phyloP scores from a whole-genome alignment of 352 stramenopile genomes.

The Globisporangium alternatum region DNA sequence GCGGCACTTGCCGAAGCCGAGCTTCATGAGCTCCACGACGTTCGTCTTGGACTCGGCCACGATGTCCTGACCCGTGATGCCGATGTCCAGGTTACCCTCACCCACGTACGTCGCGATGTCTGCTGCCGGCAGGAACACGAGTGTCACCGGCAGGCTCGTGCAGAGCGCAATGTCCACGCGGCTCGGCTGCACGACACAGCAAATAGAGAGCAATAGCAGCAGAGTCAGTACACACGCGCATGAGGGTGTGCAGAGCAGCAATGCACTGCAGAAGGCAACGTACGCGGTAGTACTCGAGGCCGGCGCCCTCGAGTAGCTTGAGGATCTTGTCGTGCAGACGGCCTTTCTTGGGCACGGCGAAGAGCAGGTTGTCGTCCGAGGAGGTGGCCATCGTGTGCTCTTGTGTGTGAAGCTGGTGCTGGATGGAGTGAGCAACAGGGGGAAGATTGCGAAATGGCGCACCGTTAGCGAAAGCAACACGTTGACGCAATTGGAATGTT shows the following conservation, averaged over 20 bases:
- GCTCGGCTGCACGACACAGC: constrained; percentile 37
- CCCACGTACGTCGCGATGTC: constrained; percentile 98
- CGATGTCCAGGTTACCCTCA: constrained; percentile 97
- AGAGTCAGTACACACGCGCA: neutral
- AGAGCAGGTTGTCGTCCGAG: constrained; percentile 71
- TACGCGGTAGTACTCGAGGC: constrained; percentile 94
- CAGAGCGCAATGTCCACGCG: constrained; percentile 93
- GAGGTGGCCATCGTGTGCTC: constrained; percentile 15
- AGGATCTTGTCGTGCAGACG: constrained; percentile 96
- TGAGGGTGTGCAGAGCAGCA: neutral
- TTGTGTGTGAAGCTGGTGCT: neutral
- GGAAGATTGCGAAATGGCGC: constrained; percentile 5
- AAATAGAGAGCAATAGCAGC: neutral
- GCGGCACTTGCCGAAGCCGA: constrained; percentile 96
- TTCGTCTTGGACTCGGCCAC: constrained; percentile 90
- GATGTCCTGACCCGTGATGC: constrained; percentile 97
- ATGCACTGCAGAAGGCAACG: constrained; percentile 5
- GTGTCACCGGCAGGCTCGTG: constrained; percentile 92
- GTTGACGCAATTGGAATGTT: constrained; percentile 11
- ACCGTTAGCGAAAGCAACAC: neutral
- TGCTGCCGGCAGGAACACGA: constrained; percentile 96
- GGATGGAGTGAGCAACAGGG: neutral
- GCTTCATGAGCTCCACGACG: constrained; percentile 91
- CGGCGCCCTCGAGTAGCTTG: constrained; percentile 94
- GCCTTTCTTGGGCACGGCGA: constrained; percentile 98